Base-by-base conservation (phyloP, 257 asterid genomes). In the Nicotiana paniculata region DNA sequence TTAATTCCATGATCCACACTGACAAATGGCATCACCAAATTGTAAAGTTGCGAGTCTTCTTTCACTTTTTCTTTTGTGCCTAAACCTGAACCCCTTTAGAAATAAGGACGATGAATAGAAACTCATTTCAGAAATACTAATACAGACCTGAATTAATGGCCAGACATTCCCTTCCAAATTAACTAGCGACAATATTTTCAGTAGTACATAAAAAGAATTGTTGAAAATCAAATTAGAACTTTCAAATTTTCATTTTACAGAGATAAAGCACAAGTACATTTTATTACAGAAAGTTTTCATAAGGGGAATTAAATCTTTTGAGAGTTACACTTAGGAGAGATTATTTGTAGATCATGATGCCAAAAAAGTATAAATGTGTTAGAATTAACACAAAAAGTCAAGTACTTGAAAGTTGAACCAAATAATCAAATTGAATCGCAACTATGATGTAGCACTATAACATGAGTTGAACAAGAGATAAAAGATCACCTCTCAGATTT, bases 401-500 rank as follows among this genome's bases (percentile, higher is more conserved):
- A 79, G 63, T 63, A 39, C 82, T 62, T 39, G 16, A 64, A 46
- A 43, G 48, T 43, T 69, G 10, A 64, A 46, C 62, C 2, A 51
- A 51, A 74, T 48, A 48, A 51, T 26, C 32, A 35, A 43, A 74
- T 35, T 24, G 79, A 46, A 74, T 74, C 62, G 26, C 16, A 74
- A 74, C 35, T 51, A 13, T 51, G 43, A 74, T 13, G 16, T 3
- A 74, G 32, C 46, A 48, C 15, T 74, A 24, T 51, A 51, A 74
- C 16, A 74, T 26, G 28, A 8, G 24, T 48, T 74, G 62, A 74
- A 24, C 16, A 74, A 26, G 9, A 48, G 70, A 32, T 3, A 53
- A 77, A 83, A 82, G 21, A 77, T 59, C 4, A 87, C 99, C 98
- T 92, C 91, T 89, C 43, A 96, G 99, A 88, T 94, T 96, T 87